Base-by-base conservation (phyloP, 1,284 basidiomycete species). In the Cutaneotrichosporon cavernicola region DNA sequence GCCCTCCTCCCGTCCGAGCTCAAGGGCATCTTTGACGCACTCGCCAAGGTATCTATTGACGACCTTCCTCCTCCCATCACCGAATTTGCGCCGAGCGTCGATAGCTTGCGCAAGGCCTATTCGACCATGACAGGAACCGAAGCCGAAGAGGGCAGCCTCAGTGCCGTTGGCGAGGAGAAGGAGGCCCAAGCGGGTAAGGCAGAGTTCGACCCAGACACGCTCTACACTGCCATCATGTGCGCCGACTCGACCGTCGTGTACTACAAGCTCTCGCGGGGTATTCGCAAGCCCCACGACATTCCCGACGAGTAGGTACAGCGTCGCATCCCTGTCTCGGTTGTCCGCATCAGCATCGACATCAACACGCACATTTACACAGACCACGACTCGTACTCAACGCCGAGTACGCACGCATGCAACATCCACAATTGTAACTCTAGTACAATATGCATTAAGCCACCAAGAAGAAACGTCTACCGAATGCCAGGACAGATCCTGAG, bases 231-330 rank as follows among this genome's bases (percentile, higher is more conserved):
- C 2, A 80, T 81, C 40, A 73, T 73, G 6, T 73, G 73, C 2
- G 70, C 72, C 13, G 81, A 82, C 64, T 80, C 78, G 22, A 80
- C 77, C 0, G 74, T 81, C 8, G 81, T 82, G 4, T 82, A 82
- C 67, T 82, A 82, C 67, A 79, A 79, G 63, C 64, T 82, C 11
- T 72, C 76, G 11, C 78, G 76, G 58, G 81, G 81, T 2, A 79
- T 82, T 63, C 76, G 78, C 69, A 82, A 82, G 67, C 81, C 81
- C 1, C 73, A 74, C 49, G 81, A 82, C 71, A 76, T 82, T 32
- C 81, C 81, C 1, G 81, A 82, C 66, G 80, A 81, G 68, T 80
- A 49, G 43, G 40, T 40, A 9, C 22, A 5, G 43, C 43, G 16
- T 36, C 40, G 40, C 40, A 13, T 43, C 40, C 10, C 40, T 13